Evolutionary conservation across 352 stramenopile species (phyloP), one percentile per base, ranked within the genome.

Genomic region (Thalassiosira allenii): DNA sequence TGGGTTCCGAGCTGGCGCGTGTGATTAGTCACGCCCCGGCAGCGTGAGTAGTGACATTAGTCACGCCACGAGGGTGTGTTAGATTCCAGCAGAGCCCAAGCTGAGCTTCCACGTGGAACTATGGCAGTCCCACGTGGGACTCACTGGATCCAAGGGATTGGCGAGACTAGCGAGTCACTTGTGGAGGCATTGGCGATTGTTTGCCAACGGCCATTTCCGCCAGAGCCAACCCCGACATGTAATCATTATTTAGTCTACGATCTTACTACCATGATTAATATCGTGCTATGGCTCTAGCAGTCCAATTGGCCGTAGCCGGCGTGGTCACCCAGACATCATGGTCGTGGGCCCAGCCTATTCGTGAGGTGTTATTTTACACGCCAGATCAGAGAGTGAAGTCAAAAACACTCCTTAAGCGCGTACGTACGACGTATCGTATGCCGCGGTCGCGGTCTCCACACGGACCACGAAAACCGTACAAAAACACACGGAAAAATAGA

Each of bases 211-310:
- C 17, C 37, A 47, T 47, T 17, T 17, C 17, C 37, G 37, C 37
- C 37, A 47, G 37, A 47, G 9, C 37, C 17, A 8, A 17, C 37
- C 9, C 37, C 9, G 17, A 8, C 37, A 47, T 47, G 37, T 47
- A 47, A 47, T 47, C 37, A 47, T 47, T 47, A 47, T 47, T 47
- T 47, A 47, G 37, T 47, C 37, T 47, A 47, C 37, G 37, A 47
- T 47, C 37, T 47, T 17, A 17, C 37, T 47, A 47, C 8, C 37
- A 47, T 47, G 37, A 47, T 9, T 47, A 8, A 47, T 47, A 47
- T 47, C 37, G 37, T 17, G 17, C 8, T 47, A 47, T 47, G 37
- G 17, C 8, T 47, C 37, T 47, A n/a, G n/a, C n/a, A n/a, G n/a
- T n/a, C n/a, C n/a, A n/a, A n/a, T n/a, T n/a, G n/a, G n/a, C n/a